A percentile compares a stretch with the other conserved stretches of the same genome.
These are phyloP conservation scores for Daldinia grandis DNA, from an alignment of 495 filamentous ascomycete species.

Conservation along the genomic window DNA sequence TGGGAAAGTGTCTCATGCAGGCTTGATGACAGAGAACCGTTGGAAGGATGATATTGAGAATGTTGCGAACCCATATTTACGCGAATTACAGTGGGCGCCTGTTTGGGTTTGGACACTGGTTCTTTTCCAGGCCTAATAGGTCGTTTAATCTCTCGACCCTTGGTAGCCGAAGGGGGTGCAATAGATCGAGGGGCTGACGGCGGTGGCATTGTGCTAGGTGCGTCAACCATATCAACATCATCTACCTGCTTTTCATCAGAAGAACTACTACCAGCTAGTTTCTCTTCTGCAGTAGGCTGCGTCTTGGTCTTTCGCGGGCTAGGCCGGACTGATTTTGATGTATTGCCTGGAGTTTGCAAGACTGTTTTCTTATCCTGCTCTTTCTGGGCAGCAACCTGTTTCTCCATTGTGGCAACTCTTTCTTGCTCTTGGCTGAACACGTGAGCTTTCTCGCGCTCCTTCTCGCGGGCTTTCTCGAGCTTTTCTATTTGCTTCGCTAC, in stretches of 20 bases:
- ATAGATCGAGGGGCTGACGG: constrained; percentile 63
- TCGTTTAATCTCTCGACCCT: constrained; percentile 66
- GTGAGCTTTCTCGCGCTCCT: constrained; percentile 69
- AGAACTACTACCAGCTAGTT: constrained; percentile 48
- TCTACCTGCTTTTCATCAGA: constrained; percentile 50
- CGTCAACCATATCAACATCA: constrained; percentile 61
- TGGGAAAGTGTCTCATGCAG: constrained; percentile 66
- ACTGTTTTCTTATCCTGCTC: constrained; percentile 52
- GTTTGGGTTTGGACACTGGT: constrained; percentile 68
- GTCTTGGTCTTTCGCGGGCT: constrained; percentile 62
- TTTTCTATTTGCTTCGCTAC: constrained; percentile 64
- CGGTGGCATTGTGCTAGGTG: constrained; percentile 61
- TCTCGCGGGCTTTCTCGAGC: constrained; percentile 62
- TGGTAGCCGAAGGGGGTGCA: constrained; percentile 55
- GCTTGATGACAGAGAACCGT: constrained; percentile 63
- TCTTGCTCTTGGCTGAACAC: constrained; percentile 70
- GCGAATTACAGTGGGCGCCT: constrained; percentile 80
- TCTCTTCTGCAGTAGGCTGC: constrained; percentile 50
- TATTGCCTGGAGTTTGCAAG: constrained; percentile 46
- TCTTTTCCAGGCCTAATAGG: constrained; percentile 78
- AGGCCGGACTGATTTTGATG: constrained; percentile 53
- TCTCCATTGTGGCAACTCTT: constrained; percentile 60
- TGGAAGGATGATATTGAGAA: constrained; percentile 66
- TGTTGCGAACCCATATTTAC: constrained; percentile 76
- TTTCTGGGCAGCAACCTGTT: constrained; percentile 52